phyloP scores from a whole-genome alignment of 805 yeast genomes.

The Pichia paraexigua region DNA sequence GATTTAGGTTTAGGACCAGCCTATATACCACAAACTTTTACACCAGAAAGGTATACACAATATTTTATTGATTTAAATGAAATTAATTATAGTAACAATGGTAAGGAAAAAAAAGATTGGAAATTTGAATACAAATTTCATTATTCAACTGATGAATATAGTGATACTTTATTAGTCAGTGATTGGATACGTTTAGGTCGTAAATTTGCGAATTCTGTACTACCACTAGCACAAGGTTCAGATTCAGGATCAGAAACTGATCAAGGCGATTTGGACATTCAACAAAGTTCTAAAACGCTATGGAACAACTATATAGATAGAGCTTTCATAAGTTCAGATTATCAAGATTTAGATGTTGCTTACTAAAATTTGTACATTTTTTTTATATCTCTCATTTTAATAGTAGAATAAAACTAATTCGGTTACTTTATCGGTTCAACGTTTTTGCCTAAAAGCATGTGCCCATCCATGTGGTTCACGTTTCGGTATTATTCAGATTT shows the following conservation, averaged over 20 bases:
- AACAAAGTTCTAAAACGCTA: constrained; percentile 17
- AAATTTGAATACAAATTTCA: constrained; percentile 55
- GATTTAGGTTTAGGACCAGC: constrained; percentile 64
- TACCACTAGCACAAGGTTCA: constrained; percentile 15
- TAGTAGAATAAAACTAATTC: neutral
- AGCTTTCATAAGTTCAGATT: constrained; percentile 59
- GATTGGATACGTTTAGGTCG: constrained; percentile 58
- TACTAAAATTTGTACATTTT: neutral
- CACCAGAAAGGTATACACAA: constrained; percentile 68
- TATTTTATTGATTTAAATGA: constrained; percentile 56
- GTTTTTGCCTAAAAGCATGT: too few species aligned
- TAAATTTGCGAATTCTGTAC: constrained; percentile 35
- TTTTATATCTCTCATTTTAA: neutral
- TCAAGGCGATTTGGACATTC: constrained; percentile 3
- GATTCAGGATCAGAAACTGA: neutral
- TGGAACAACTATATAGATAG: constrained; percentile 53
- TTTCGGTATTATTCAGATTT: neutral
- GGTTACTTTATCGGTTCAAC: too few species aligned
- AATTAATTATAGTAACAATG: constrained; percentile 18
- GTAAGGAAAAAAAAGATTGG: constrained; percentile 30
- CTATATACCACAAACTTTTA: constrained; percentile 57
- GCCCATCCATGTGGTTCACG: too few species aligned
- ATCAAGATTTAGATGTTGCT: constrained; percentile 35
- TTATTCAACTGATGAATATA: constrained; percentile 59
- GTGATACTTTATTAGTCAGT: constrained; percentile 45